phyloP scores from a whole-genome alignment of 75 land plant species.

The Adiantum capillusveneris region DNA sequence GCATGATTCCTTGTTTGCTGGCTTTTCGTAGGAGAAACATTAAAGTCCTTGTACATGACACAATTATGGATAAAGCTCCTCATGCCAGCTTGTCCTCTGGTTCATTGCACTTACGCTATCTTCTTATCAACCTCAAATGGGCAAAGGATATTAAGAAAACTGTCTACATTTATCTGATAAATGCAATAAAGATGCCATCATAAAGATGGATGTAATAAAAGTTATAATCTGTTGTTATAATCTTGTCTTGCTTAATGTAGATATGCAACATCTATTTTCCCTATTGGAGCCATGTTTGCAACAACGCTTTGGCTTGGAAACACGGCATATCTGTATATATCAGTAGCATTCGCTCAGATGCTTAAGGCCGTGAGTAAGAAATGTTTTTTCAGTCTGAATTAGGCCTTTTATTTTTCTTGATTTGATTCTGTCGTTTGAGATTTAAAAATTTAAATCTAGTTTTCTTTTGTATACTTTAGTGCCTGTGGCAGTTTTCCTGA shows the following conservation, averaged over 20 bases:
- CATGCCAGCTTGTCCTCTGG: too few species aligned
- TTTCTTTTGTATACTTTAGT: slow-evolving; percentile 39
- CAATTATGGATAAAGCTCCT: too few species aligned
- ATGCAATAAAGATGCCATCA: too few species aligned
- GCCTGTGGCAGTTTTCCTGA: slow-evolving; percentile 97
- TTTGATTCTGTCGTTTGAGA: slow-evolving; percentile 5
- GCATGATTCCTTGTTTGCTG: too few species aligned
- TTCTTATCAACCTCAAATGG: too few species aligned
- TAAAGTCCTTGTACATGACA: too few species aligned
- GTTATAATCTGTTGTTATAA: not conserved
- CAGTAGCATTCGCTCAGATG: slow-evolving; percentile 99
- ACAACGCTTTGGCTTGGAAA: slow-evolving; percentile 97
- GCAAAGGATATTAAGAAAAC: too few species aligned
- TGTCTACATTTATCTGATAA: too few species aligned
- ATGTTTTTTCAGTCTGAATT: too few species aligned
- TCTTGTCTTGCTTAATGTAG: slow-evolving; percentile 24
- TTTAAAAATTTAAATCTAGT: not conserved
- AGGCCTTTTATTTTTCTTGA: slow-evolving; percentile 2
- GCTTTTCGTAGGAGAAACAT: too few species aligned
- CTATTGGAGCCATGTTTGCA: slow-evolving; percentile 98
- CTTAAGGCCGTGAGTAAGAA: slow-evolving; percentile 91
- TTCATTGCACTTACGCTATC: too few species aligned
- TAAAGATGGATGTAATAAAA: too few species aligned
- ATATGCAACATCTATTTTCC: slow-evolving; percentile 70
- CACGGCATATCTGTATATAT: slow-evolving; percentile 94